Evolutionary conservation across 2,329 filamentous ascomycete genomes (phyloP).

Genomic region (Hypocrella siamensis): DNA sequence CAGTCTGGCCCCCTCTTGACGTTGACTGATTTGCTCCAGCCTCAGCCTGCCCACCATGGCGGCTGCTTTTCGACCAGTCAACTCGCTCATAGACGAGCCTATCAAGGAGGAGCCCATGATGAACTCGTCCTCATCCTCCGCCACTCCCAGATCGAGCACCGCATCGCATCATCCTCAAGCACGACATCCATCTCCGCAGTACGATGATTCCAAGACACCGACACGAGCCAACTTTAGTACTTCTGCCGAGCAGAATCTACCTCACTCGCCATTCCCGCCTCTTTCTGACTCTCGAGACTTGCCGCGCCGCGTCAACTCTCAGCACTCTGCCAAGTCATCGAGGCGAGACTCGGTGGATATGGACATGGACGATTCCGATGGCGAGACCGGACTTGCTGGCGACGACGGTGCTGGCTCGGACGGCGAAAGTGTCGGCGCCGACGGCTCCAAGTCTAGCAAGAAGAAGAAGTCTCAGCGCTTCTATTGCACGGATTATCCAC

Average conservation of each 20-base stretch:
- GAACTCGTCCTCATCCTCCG: constrained; percentile 13
- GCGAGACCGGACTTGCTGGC: constrained; percentile 29
- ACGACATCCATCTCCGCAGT: constrained; percentile 9
- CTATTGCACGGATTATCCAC: constrained; percentile 89
- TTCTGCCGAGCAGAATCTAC: constrained; percentile 33
- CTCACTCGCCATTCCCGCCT: constrained; percentile 34
- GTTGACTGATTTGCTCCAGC: background rate
- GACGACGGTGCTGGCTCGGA: constrained; percentile 45
- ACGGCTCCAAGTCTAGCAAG: constrained; percentile 58
- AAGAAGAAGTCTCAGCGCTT: constrained; percentile 97
- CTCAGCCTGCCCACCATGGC: constrained; percentile 20
- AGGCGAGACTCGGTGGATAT: constrained; percentile 47
- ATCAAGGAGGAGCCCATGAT: constrained; percentile 20
- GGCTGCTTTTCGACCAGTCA: constrained; percentile 32
- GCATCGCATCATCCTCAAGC: constrained; percentile 15
- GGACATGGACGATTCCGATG: constrained; percentile 63
- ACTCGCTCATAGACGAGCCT: constrained; percentile 20
- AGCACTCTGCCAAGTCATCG: constrained; percentile 43
- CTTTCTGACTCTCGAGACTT: constrained; percentile 27
- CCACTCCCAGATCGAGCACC: constrained; percentile 19
- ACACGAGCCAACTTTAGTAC: constrained; percentile 40
- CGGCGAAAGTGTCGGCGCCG: constrained; percentile 46
- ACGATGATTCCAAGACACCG: constrained; percentile 41
- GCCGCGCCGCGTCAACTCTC: constrained; percentile 32
- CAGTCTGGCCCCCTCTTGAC: too few relatives aligned